Evolutionary conservation across 257 asterid genomes (phyloP).

Genomic region (Rehmannia glutinosa): DNA sequence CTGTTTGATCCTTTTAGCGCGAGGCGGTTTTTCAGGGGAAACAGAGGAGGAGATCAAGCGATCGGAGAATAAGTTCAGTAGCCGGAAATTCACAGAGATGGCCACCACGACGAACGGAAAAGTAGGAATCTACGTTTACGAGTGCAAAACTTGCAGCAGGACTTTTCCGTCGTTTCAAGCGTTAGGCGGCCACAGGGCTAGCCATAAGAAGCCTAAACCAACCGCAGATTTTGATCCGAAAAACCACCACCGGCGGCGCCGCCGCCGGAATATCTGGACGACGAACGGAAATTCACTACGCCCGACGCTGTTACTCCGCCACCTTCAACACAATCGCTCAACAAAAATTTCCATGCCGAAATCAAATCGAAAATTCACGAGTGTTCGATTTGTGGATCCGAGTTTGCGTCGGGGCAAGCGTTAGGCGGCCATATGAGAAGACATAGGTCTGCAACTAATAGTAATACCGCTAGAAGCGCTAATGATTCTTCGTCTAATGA

Average conservation of each 20-base stretch:
- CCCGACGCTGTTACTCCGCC: slow-evolving; percentile 7
- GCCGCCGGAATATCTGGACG: background rate
- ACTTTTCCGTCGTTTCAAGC: slow-evolving; percentile 84
- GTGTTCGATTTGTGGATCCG: slow-evolving; percentile 79
- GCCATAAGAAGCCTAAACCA: slow-evolving; percentile 70
- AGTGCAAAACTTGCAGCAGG: slow-evolving; percentile 80
- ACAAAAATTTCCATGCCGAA: background rate
- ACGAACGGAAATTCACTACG: background rate
- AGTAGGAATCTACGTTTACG: slow-evolving; percentile 53
- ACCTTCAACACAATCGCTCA: slow-evolving; percentile 12
- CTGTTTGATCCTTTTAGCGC: slow-evolving; percentile 78
- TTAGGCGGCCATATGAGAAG: slow-evolving; percentile 95
- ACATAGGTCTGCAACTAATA: slow-evolving; percentile 39
- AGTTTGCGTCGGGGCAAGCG: slow-evolving; percentile 88
- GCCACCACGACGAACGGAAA: slow-evolving; percentile 28
- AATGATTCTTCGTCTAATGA: slow-evolving; percentile 11
- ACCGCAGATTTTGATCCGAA: slow-evolving; percentile 26
- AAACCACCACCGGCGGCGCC: slow-evolving; percentile 17
- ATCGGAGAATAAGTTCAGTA: slow-evolving; percentile 22
- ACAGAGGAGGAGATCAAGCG: slow-evolving; percentile 6
- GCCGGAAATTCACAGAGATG: slow-evolving; percentile 50
- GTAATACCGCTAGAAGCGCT: background rate
- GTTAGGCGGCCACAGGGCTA: slow-evolving; percentile 83
- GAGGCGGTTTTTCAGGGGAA: slow-evolving; percentile 37
- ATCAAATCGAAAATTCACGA: slow-evolving; percentile 52